Evolutionary conservation across 2,329 filamentous ascomycete species (phyloP).

Genomic region (Pseudovirgaria hyperparasitica): DNA sequence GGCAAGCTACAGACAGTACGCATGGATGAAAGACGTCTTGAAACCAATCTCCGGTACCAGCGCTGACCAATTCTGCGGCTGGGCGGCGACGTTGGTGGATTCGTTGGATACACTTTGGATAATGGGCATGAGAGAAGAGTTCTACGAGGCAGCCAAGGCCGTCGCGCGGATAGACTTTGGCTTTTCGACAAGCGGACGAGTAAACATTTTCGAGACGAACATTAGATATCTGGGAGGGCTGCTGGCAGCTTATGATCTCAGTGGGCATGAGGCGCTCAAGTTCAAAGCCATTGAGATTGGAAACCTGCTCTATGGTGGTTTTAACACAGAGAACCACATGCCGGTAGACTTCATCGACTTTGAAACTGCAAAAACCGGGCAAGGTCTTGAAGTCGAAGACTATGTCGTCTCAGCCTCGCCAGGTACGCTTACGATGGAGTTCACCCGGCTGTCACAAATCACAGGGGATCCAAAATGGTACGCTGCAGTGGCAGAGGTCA

Average conservation of each 20-base stretch:
- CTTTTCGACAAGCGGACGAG: slow-evolving; percentile 49
- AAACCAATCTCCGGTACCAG: slow-evolving; percentile 40
- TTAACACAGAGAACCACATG: slow-evolving; percentile 90
- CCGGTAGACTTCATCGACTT: slow-evolving; percentile 46
- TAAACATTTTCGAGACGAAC: slow-evolving; percentile 86
- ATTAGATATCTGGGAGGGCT: slow-evolving; percentile 84
- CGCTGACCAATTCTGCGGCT: slow-evolving; percentile 50
- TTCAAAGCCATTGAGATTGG: slow-evolving; percentile 67
- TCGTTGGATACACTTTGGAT: slow-evolving; percentile 68
- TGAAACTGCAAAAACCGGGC: slow-evolving; percentile 16
- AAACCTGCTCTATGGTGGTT: slow-evolving; percentile 65
- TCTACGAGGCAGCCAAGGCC: slow-evolving; percentile 60
- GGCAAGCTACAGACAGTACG: slow-evolving; percentile 47
- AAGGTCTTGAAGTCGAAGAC: slow-evolving; percentile 48
- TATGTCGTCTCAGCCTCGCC: slow-evolving; percentile 12
- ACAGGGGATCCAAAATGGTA: slow-evolving; percentile 76
- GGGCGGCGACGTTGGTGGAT: slow-evolving; percentile 57
- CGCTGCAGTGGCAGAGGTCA: slow-evolving; percentile 78
- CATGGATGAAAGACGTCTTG: slow-evolving; percentile 54
- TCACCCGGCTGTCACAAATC: slow-evolving; percentile 76
- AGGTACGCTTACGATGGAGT: slow-evolving; percentile 73
- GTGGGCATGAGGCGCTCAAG: slow-evolving; percentile 57
- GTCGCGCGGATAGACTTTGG: slow-evolving; percentile 75
- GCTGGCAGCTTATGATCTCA: slow-evolving; percentile 75
- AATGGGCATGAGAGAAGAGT: slow-evolving; percentile 66